Evolutionary conservation across 352 stramenopile species (phyloP).

Genomic region (Globisporangium nagaii): DNA sequence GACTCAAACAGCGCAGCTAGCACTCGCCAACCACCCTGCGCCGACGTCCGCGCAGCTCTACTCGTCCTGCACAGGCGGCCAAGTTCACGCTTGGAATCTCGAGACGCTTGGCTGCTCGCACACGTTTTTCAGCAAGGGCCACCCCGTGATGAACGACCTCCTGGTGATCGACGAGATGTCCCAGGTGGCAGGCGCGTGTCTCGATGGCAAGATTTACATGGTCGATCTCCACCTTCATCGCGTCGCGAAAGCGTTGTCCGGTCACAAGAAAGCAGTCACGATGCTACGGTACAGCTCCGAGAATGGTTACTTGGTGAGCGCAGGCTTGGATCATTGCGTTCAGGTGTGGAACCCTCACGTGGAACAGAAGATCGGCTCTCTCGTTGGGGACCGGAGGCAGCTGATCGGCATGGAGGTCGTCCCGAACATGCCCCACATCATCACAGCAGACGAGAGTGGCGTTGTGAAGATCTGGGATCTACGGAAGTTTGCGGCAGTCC

Average conservation of each 20-base stretch:
- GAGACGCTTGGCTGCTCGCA: slow-evolving; percentile 22
- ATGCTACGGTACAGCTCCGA: slow-evolving; percentile 37
- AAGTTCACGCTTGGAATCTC: slow-evolving; percentile 43
- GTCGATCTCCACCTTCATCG: slow-evolving; percentile 27
- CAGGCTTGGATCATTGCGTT: slow-evolving; percentile 42
- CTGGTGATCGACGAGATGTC: slow-evolving; percentile 26
- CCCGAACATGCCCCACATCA: slow-evolving; percentile 35
- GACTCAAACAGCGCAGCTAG: slow-evolving; percentile 26
- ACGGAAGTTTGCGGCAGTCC: slow-evolving; percentile 36
- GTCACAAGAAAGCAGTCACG: slow-evolving; percentile 37
- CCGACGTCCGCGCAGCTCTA: slow-evolving; percentile 17
- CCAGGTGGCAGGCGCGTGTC: slow-evolving; percentile 28
- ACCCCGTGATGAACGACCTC: slow-evolving; percentile 34
- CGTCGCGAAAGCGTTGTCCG: slow-evolving; percentile 25
- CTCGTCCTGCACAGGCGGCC: slow-evolving; percentile 28
- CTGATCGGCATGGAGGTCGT: slow-evolving; percentile 49
- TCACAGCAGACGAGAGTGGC: slow-evolving; percentile 46
- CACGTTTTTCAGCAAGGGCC: slow-evolving; percentile 30
- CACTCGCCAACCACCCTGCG: slow-evolving; percentile 18
- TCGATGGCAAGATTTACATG: slow-evolving; percentile 60
- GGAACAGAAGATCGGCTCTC: slow-evolving; percentile 42
- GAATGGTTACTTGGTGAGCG: slow-evolving; percentile 51
- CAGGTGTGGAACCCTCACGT: slow-evolving; percentile 64
- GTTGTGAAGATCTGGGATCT: slow-evolving; percentile 54
- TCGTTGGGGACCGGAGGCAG: slow-evolving; percentile 36